phyloP scores from a whole-genome alignment of 192 early-diverging fungal genomes.

The Diversispora eburnea region DNA sequence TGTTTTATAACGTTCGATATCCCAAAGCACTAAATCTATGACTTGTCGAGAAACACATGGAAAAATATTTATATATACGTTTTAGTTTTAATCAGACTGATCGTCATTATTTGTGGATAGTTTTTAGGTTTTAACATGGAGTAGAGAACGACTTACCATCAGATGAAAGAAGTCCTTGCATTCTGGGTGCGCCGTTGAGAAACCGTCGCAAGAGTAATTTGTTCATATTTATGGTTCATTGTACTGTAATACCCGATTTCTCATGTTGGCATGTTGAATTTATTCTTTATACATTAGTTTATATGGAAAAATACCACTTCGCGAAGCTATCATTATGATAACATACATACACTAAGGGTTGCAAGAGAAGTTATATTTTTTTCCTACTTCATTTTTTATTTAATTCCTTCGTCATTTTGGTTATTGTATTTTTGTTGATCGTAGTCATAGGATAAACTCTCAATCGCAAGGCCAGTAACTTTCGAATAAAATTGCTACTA shows the following conservation, averaged over 20 bases:
- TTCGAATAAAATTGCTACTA: conserved; percentile 23
- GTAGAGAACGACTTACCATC: conserved; percentile 23
- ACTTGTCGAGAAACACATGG: background rate
- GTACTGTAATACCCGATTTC: conserved; percentile 20
- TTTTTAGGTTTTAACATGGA: conserved; percentile 24
- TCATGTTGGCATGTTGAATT: conserved; percentile 28
- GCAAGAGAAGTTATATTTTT: conserved; percentile 29
- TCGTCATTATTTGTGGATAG: conserved; percentile 26
- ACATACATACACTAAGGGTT: conserved; percentile 24
- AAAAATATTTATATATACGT: background rate
- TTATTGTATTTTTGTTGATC: conserved; percentile 20
- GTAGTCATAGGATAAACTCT: conserved; percentile 23
- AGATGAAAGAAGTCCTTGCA: conserved; percentile 18
- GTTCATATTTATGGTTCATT: conserved; percentile 28
- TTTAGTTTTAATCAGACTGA: conserved; percentile 21
- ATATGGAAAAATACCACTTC: conserved; percentile 21
- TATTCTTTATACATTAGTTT: conserved; percentile 26
- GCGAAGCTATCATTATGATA: conserved; percentile 24
- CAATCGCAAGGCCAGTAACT: conserved; percentile 22
- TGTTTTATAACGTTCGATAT: conserved; percentile 62
- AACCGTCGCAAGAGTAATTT: conserved; percentile 24
- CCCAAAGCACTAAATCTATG: conserved; percentile 55
- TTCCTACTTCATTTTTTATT: conserved; percentile 22
- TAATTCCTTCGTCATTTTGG: conserved; percentile 18
- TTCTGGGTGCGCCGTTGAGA: conserved; percentile 22